Conservation (phyloP, 1,284 basidiomycete species). For the Irpex sp. region DNA sequence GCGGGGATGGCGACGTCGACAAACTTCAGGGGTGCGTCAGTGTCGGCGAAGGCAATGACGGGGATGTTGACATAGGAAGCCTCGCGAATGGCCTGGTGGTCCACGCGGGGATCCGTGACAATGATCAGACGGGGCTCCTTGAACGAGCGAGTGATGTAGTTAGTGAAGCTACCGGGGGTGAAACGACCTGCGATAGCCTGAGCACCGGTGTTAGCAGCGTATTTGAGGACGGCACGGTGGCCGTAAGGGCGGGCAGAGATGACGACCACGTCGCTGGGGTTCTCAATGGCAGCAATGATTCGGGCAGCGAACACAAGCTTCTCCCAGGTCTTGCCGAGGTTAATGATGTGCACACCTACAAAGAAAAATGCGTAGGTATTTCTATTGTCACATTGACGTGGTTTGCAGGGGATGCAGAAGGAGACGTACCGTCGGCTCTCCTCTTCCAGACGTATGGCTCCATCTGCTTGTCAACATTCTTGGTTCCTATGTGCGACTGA, state of each 20-base stretch:
- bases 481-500: conserved; percentile 95
- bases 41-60: conserved; percentile 98
- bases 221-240: conserved; percentile 99
- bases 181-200: conserved; percentile 99
- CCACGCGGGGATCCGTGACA: conserved; percentile 98
- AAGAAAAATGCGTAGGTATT: background rate
- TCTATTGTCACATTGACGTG: background rate
- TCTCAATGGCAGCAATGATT: conserved; percentile 93
- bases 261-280: conserved; percentile 97
- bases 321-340: conserved; percentile 99
- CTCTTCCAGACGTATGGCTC: conserved; percentile 97
- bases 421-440: conserved; percentile 81
- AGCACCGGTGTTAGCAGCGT: conserved; percentile 95
- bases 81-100: conserved; percentile 99
- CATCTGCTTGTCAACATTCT: conserved; percentile 99
- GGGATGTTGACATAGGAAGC: conserved; percentile 99
- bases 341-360: conserved; percentile 90
- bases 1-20: conserved; percentile 98
- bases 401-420: background rate
- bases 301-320: conserved; percentile 96
- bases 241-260: conserved; percentile 98
- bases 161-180: conserved; percentile 98
- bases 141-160: conserved; percentile 99
- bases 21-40: conserved; percentile 95
- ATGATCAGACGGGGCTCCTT: conserved; percentile 99